Percentiles rank a stretch among this genome's conserved stretches.
Evolutionary conservation across 2,329 filamentous ascomycete species (phyloP).

Genomic region (Pseudocercospora fijiensis): DNA sequence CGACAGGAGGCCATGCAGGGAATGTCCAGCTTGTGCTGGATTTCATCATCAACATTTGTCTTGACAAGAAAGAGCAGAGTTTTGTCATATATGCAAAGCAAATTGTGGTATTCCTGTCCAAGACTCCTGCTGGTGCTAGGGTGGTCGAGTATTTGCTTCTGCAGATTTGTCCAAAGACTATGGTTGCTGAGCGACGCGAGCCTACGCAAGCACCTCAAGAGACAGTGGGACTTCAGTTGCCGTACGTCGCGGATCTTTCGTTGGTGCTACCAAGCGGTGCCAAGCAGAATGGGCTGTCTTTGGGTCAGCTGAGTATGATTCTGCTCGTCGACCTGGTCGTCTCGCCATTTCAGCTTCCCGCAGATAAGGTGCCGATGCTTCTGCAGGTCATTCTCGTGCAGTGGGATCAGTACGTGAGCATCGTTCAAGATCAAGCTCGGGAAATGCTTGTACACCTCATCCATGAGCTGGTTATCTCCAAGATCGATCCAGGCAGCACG

Average conservation of each 20-base stretch:
- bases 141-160: slow-evolving; percentile 91
- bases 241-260: slow-evolving; percentile 83
- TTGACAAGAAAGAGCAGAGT: slow-evolving; percentile 93
- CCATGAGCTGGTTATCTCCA: slow-evolving; percentile 85
- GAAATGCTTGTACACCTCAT: slow-evolving; percentile 98
- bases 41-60: slow-evolving; percentile 90
- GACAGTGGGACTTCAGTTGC: slow-evolving; percentile 60
- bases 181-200: slow-evolving; percentile 85
- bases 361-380: slow-evolving; percentile 79
- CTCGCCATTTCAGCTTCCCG: slow-evolving; percentile 75
- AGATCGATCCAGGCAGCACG: slow-evolving; percentile 68
- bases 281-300: slow-evolving; percentile 81
- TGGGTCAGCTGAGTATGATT: slow-evolving; percentile 90
- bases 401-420: slow-evolving; percentile 94
- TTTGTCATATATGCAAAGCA: slow-evolving; percentile 98
- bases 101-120: slow-evolving; percentile 93
- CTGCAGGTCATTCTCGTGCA: slow-evolving; percentile 89
- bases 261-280: slow-evolving; percentile 79
- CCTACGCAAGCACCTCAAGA: slow-evolving; percentile 70
- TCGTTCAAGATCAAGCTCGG: slow-evolving; percentile 93
- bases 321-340: slow-evolving; percentile 95
- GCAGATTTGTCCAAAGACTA: slow-evolving; percentile 91
- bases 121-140: slow-evolving; percentile 78
- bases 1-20: slow-evolving; percentile 85
- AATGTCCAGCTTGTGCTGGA: slow-evolving; percentile 94